A percentile compares a stretch with the other conserved stretches of the same genome.
These are phyloP conservation scores for Cladosporium sphaerospermum DNA, from an alignment of 2,329 filamentous ascomycete genomes.

Conservation along the genomic window DNA sequence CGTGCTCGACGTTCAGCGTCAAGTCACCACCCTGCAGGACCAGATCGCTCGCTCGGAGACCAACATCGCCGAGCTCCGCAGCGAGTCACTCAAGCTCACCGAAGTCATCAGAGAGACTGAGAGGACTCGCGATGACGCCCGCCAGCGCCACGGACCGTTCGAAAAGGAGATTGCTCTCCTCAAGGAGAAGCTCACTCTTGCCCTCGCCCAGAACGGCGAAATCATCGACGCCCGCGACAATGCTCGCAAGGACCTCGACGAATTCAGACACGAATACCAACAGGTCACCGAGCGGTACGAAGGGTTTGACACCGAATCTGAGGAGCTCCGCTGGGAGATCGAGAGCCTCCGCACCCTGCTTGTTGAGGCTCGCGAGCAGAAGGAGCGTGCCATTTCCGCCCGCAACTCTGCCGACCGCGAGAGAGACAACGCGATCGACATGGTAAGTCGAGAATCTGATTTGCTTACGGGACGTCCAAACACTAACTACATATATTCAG, in stretches of 20 bases:
- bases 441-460: not conserved
- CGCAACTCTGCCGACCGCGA: conserved; percentile 24
- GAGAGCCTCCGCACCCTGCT: conserved; percentile 24
- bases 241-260: conserved; percentile 21
- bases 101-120: conserved; percentile 24
- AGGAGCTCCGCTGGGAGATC: conserved; percentile 27
- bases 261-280: conserved; percentile 22
- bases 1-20: conserved; percentile 19
- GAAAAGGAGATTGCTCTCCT: conserved; percentile 20
- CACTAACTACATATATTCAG: too few relatives aligned
- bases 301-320: conserved; percentile 21
- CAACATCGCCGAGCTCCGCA: conserved; percentile 10
- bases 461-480: too few relatives aligned
- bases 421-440: conserved; percentile 19
- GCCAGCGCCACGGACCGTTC: conserved; percentile 20
- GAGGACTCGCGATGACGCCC: conserved; percentile 24
- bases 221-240: conserved; percentile 20
- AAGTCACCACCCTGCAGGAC: conserved; percentile 19
- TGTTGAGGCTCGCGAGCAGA: conserved; percentile 26
- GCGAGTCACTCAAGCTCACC: conserved; percentile 20
- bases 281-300: conserved; percentile 26
- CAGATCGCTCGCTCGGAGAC: conserved; percentile 1
- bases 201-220: conserved; percentile 21
- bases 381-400: conserved; percentile 26
- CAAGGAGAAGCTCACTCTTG: conserved; percentile 21